Percentiles rank a stretch among this genome's conserved stretches.
These are phyloP conservation scores for Talaromyces pinophilus DNA, from an alignment of 2,329 filamentous ascomycete species.

Conservation along the genomic window DNA sequence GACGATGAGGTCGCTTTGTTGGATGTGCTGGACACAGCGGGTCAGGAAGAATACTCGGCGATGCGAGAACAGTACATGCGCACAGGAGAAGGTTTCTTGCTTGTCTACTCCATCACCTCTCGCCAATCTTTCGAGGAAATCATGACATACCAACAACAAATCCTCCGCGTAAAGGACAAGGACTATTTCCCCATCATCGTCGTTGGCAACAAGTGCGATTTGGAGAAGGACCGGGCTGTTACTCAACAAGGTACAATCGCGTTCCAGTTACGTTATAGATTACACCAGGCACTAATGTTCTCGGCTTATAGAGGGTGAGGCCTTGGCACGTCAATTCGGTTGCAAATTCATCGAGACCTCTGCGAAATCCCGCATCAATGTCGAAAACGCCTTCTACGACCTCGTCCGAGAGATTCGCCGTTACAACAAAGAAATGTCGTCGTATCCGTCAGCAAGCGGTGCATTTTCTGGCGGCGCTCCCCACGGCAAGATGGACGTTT, in stretches of 20 bases:
- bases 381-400: slow-evolving; percentile 98
- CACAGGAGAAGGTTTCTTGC: slow-evolving; percentile 94
- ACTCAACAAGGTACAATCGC: slow-evolving; percentile 75
- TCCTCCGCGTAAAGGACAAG: slow-evolving; percentile 97
- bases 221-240: slow-evolving; percentile 89
- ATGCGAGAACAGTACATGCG: slow-evolving; percentile 99
- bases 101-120: slow-evolving; percentile 98
- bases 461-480: slow-evolving; percentile 63
- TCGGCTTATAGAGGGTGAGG: slow-evolving; percentile 72
- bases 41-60: slow-evolving; percentile 98
- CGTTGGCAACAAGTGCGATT: slow-evolving; percentile 98
- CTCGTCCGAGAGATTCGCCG: slow-evolving; percentile 96
- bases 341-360: slow-evolving; percentile 99
- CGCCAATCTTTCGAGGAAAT: slow-evolving; percentile 98
- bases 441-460: slow-evolving; percentile 70
- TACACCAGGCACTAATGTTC: neutral
- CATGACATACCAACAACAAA: slow-evolving; percentile 97
- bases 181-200: slow-evolving; percentile 99
- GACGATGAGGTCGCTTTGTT: slow-evolving; percentile 97
- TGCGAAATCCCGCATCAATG: slow-evolving; percentile 95
- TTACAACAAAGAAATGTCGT: slow-evolving; percentile 98
- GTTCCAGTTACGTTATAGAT: neutral
- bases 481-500: slow-evolving; percentile 73
- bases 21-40: slow-evolving; percentile 96
- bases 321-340: slow-evolving; percentile 79